phyloP scores from a whole-genome alignment of 345 rosid species.

The Moricandia moricandioides region DNA sequence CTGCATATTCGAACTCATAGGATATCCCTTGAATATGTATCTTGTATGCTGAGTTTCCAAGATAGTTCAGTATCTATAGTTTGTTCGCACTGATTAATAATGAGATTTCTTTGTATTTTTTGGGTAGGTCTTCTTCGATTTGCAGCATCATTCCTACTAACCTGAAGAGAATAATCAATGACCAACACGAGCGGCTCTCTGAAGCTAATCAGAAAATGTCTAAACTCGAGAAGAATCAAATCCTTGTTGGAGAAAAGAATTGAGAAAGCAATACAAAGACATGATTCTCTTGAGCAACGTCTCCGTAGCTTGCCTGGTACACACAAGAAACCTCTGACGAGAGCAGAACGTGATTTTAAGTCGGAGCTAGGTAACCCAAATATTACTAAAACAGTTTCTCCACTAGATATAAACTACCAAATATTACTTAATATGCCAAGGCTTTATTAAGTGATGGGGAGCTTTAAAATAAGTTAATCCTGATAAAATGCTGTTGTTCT shows the following conservation, averaged over 20 bases:
- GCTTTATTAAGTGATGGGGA: conserved; percentile 11
- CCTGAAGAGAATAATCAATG: conserved; percentile 69
- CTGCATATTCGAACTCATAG: too few species aligned
- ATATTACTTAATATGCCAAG: too few species aligned
- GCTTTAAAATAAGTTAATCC: conserved; percentile 24
- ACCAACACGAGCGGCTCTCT: conserved; percentile 57
- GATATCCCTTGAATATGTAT: too few species aligned
- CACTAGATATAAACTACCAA: too few species aligned
- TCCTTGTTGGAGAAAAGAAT: conserved; percentile 56
- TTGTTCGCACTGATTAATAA: too few species aligned
- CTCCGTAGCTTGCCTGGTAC: conserved; percentile 72
- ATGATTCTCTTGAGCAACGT: conserved; percentile 55
- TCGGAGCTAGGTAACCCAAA: conserved; percentile 83
- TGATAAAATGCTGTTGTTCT: conserved; percentile 21
- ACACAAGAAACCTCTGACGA: conserved; percentile 80
- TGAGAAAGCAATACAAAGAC: conserved; percentile 42
- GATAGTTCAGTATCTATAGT: too few species aligned
- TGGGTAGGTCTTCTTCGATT: conserved; percentile 79
- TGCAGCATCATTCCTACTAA: conserved; percentile 88
- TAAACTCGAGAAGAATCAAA: conserved; percentile 70
- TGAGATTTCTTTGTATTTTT: too few species aligned
- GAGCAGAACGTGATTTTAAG: conserved; percentile 80
- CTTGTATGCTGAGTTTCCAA: too few species aligned
- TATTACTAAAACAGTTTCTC: too few species aligned
- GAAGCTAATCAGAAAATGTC: conserved; percentile 62